Conservation (phyloP, 2,329 filamentous ascomycete genomes). For the Scedosporium apiospermum region DNA sequence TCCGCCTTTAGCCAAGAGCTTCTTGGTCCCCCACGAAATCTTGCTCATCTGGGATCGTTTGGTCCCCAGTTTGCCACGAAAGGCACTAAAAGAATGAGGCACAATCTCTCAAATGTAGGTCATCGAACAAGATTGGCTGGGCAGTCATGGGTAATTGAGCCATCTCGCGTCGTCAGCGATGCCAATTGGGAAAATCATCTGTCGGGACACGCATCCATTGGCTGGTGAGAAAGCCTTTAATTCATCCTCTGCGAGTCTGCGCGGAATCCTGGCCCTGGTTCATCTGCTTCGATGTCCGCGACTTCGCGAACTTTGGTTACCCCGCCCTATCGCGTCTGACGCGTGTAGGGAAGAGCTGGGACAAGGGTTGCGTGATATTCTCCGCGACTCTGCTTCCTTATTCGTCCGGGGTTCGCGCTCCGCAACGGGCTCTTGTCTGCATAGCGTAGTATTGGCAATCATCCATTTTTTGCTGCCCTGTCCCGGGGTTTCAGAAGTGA, state of each 20-base stretch:
- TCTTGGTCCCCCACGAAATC: too few species aligned
- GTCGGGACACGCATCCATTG: neutral
- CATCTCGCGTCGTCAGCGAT: neutral
- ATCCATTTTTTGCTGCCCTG: too few species aligned
- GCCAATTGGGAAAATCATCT: neutral
- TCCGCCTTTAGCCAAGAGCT: neutral
- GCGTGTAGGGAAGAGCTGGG: neutral
- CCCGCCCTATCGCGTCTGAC: slow-evolving; percentile 1
- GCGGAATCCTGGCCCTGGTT: neutral
- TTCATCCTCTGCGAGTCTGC: neutral
- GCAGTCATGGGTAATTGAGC: neutral
- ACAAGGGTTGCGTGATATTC: neutral
- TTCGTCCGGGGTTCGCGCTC: slow-evolving; percentile 1
- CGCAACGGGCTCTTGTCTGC: neutral
- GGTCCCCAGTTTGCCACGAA: neutral
- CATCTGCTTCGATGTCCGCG: neutral
- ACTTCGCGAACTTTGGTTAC: neutral
- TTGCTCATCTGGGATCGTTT: neutral
- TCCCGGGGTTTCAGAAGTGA: too few species aligned
- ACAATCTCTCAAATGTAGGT: neutral
- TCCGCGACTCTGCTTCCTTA: neutral
- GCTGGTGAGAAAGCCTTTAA: neutral
- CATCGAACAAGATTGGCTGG: neutral
- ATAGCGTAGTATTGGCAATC: neutral
- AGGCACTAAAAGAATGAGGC: neutral